Conservation (phyloP, 345 rosid species). For the Lumnitzera racemosa region DNA sequence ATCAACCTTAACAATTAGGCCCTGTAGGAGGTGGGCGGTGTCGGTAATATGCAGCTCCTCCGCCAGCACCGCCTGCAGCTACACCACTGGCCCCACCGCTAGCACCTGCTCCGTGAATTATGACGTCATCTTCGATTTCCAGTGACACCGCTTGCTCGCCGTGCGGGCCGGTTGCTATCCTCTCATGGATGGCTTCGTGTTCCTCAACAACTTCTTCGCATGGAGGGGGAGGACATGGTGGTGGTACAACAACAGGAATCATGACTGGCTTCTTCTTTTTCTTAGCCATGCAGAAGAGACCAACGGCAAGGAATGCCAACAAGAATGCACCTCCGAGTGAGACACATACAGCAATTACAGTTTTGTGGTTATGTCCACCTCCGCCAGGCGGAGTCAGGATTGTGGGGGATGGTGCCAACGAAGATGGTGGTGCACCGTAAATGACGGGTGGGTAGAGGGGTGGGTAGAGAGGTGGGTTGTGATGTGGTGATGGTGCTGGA, state of each 20-base stretch:
- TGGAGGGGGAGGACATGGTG: too few species aligned
- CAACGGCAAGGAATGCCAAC: conserved; percentile 22
- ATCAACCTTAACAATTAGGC: background rate
- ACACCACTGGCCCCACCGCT: conserved; percentile 1
- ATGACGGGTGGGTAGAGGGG: background rate
- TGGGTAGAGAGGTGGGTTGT: too few species aligned
- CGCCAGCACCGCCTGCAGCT: conserved; percentile 1
- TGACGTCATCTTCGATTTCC: conserved; percentile 14
- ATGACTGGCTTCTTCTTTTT: conserved; percentile 14
- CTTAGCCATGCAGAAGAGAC: conserved; percentile 28
- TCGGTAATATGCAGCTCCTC: background rate
- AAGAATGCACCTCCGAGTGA: conserved; percentile 24
- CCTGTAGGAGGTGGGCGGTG: conserved; percentile 4
- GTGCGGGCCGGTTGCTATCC: conserved; percentile 10
- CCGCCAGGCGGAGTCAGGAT: conserved; percentile 11
- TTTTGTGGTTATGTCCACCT: conserved; percentile 14
- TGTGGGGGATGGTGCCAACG: conserved; percentile 2
- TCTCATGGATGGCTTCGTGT: conserved; percentile 16
- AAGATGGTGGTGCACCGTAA: conserved; percentile 9
- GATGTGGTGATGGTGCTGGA: conserved; percentile 5
- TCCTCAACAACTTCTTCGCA: conserved; percentile 9
- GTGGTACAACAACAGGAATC: too few species aligned
- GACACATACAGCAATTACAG: conserved; percentile 17
- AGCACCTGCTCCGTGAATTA: conserved; percentile 6
- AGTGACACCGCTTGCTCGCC: conserved; percentile 10